Percentiles rank a stretch among this genome's conserved stretches.
These are phyloP conservation scores for Sergeia podlipaevii DNA, from an alignment of 208 protist genomes.

Conservation along the genomic window DNA sequence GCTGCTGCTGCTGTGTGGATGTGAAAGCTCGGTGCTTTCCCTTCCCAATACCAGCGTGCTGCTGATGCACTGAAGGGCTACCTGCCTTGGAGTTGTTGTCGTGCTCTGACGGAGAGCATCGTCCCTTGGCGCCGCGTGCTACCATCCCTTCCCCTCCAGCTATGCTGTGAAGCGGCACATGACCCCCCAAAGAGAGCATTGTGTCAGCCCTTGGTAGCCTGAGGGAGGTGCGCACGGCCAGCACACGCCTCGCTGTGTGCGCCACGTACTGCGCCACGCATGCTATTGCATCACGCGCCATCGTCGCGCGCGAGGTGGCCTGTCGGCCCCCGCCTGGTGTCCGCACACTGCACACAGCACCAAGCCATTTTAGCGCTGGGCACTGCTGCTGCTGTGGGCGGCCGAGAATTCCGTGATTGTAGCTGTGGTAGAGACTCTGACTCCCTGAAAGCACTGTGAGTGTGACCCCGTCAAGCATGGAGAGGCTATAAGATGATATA, in stretches of 20 bases:
- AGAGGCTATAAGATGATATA: too few species aligned
- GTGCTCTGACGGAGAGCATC: too few species aligned
- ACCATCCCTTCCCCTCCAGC: too few species aligned
- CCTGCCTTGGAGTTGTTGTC: too few species aligned
- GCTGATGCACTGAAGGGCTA: too few species aligned
- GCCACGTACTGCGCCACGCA: constrained; percentile 32
- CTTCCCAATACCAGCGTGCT: constrained; percentile 6
- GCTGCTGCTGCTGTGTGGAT: not conserved
- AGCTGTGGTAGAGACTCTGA: not conserved
- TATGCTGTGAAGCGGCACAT: too few species aligned
- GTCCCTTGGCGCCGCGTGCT: too few species aligned
- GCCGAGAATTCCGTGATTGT: not conserved
- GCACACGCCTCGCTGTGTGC: constrained; percentile 38
- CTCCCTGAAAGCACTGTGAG: not conserved
- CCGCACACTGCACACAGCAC: too few species aligned
- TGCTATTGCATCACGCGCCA: constrained; percentile 38
- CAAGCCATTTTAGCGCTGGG: not conserved
- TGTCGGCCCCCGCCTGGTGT: too few species aligned
- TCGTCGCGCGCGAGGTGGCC: too few species aligned
- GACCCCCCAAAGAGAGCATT: too few species aligned
- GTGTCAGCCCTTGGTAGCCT: not conserved
- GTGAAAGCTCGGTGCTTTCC: not conserved
- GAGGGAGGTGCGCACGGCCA: constrained; percentile 15
- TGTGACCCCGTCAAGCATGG: too few species aligned
- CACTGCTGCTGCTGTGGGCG: not conserved